A percentile compares a stretch with the other conserved stretches of the same genome.
Evolutionary conservation across 805 yeast genomes (phyloP).

Genomic region (Kuraishia capsulata): DNA sequence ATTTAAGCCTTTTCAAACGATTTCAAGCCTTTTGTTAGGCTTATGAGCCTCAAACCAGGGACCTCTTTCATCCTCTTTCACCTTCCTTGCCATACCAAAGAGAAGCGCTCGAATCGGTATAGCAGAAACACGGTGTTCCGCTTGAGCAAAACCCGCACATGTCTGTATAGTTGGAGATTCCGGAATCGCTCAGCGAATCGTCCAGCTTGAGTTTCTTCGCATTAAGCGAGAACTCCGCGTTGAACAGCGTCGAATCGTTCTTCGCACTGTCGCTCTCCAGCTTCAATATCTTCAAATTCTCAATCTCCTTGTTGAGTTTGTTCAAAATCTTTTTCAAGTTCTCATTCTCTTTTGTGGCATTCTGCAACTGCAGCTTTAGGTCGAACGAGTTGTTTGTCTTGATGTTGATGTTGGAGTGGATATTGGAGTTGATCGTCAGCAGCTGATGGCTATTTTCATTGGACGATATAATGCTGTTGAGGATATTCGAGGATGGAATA

Average conservation of each 20-base stretch:
- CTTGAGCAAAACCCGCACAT: slow-evolving; percentile 3
- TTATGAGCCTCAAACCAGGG: too few species aligned
- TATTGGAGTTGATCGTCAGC: slow-evolving; percentile 18
- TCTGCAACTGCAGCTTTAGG: slow-evolving; percentile 27
- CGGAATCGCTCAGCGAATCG: slow-evolving; percentile 5
- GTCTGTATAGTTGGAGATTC: slow-evolving; percentile 1
- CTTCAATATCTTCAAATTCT: slow-evolving; percentile 16
- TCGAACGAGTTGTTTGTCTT: slow-evolving; percentile 20
- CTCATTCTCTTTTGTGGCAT: slow-evolving; percentile 32
- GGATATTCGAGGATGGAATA: background rate
- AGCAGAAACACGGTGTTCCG: slow-evolving; percentile 3
- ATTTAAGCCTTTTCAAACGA: too few species aligned
- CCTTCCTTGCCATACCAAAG: background rate
- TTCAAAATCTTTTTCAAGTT: slow-evolving; percentile 30
- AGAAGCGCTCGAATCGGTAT: background rate
- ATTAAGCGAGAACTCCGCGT: slow-evolving; percentile 9
- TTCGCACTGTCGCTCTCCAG: slow-evolving; percentile 6
- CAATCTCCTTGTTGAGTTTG: slow-evolving; percentile 30
- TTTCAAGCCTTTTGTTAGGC: too few species aligned
- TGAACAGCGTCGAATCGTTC: background rate
- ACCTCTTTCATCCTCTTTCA: too few species aligned
- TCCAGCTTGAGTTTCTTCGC: slow-evolving; percentile 17
- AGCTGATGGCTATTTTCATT: background rate
- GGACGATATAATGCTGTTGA: background rate
- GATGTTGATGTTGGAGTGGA: slow-evolving; percentile 25